Conservation (phyloP, 163 green algal genomes). For the Scenedesmus sp. region DNA sequence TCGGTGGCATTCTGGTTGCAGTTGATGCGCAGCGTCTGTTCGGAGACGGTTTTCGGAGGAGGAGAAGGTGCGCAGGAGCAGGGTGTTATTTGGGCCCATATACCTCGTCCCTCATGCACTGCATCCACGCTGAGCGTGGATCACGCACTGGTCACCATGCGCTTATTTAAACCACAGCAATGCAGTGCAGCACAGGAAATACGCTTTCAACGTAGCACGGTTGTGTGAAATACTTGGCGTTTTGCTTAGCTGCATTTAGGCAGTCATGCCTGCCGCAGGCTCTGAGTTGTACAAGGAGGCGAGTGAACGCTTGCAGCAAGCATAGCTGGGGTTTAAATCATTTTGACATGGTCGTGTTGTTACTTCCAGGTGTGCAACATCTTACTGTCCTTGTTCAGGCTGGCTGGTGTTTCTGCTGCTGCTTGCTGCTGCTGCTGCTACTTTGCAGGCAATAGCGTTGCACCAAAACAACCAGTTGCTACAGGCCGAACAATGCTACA, state of each 20-base stretch:
- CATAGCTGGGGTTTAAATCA: background rate
- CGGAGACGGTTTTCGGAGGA: background rate
- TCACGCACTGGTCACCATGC: no score
- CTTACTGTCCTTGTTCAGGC: background rate
- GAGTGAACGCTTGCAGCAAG: background rate
- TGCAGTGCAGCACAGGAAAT: background rate
- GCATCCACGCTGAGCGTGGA: no score
- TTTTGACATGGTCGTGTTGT: background rate
- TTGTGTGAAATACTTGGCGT: background rate
- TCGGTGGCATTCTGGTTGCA: no score
- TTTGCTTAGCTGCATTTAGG: background rate
- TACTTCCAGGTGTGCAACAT: background rate
- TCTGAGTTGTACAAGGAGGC: background rate
- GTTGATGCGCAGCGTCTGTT: background rate
- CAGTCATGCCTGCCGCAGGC: background rate
- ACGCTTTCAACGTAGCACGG: no score
- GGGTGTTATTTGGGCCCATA: background rate
- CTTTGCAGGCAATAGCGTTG: constrained; percentile 17
- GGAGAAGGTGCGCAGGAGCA: background rate
- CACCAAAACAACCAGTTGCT: background rate
- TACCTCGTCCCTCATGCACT: no score
- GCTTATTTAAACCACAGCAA: no score
- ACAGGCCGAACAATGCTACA: constrained; percentile 39
- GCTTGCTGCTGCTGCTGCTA: constrained; percentile 1
- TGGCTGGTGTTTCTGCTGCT: background rate